Evolutionary conservation across 2,329 filamentous ascomycete genomes (phyloP).

Genomic region (Aphanoascus verrucosus): DNA sequence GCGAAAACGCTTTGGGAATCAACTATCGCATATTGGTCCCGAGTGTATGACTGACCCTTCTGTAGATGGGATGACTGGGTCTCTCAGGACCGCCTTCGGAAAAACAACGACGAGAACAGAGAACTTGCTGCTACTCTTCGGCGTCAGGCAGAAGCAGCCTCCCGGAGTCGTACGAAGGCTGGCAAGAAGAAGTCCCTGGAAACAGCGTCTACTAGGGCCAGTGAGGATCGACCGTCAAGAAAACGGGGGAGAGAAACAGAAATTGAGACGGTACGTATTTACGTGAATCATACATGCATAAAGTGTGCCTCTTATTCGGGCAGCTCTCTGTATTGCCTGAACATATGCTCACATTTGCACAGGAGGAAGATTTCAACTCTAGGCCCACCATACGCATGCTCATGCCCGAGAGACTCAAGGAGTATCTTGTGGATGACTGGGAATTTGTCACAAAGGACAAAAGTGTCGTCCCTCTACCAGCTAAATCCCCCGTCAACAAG

Average conservation of each 20-base stretch:
- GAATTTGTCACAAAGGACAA: constrained; percentile 95
- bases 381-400: constrained; percentile 77
- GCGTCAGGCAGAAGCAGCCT: constrained; percentile 31
- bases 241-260: constrained; percentile 39
- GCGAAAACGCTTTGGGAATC: background rate
- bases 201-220: constrained; percentile 34
- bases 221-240: constrained; percentile 37
- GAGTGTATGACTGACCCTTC: background rate
- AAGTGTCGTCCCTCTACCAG: constrained; percentile 76
- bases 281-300: background rate
- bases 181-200: constrained; percentile 33
- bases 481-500: constrained; percentile 59
- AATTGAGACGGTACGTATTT: constrained; percentile 37
- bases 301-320: background rate
- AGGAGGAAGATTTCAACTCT: constrained; percentile 82
- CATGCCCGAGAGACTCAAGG: constrained; percentile 83
- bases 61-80: constrained; percentile 96
- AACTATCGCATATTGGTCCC: background rate
- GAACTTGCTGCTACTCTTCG: constrained; percentile 57
- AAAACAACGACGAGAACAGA: constrained; percentile 89
- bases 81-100: constrained; percentile 80
- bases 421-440: constrained; percentile 93
- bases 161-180: constrained; percentile 25
- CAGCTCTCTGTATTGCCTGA: background rate
- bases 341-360: constrained; percentile 15